These are phyloP conservation scores for Yarrowia sp. DNA, from an alignment of 805 yeast genomes.

Conservation along the genomic window DNA sequence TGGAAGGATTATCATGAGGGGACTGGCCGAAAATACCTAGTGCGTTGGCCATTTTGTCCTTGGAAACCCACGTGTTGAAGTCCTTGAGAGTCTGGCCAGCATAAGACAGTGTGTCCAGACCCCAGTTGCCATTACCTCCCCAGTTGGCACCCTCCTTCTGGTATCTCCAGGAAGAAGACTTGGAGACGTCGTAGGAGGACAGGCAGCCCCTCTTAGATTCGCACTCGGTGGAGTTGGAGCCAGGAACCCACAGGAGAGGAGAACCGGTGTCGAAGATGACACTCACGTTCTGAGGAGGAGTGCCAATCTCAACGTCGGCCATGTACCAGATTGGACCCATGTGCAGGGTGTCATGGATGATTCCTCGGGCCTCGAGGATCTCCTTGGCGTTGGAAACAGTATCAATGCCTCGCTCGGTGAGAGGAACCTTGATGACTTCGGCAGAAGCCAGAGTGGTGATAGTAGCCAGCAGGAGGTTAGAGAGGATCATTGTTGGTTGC, in stretches of 20 bases:
- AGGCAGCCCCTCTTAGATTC: not conserved
- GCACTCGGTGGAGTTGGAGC: not conserved
- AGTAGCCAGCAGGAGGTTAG: not conserved
- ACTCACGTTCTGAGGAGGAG: constrained; percentile 59
- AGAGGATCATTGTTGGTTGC: not conserved
- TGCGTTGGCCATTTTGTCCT: not conserved
- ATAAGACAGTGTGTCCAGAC: not conserved
- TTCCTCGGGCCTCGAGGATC: not conserved
- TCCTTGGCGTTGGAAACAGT: not conserved
- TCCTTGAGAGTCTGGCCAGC: not conserved
- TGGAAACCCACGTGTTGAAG: not conserved
- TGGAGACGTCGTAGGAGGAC: not conserved
- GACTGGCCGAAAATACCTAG: not conserved
- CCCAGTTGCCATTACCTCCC: not conserved
- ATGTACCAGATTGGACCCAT: constrained; percentile 22
- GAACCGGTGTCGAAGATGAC: constrained; percentile 74
- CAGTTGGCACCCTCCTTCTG: not conserved
- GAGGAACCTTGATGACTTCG: not conserved
- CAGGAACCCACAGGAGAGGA: constrained; percentile 65
- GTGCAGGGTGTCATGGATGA: not conserved
- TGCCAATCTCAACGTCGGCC: constrained; percentile 55
- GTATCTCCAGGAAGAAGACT: constrained; percentile 1
- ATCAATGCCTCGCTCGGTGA: not conserved
- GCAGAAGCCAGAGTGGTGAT: not conserved
- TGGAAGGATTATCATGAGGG: not conserved